Conservation (phyloP, 495 filamentous ascomycete genomes). For the Talaromyces ruber region DNA sequence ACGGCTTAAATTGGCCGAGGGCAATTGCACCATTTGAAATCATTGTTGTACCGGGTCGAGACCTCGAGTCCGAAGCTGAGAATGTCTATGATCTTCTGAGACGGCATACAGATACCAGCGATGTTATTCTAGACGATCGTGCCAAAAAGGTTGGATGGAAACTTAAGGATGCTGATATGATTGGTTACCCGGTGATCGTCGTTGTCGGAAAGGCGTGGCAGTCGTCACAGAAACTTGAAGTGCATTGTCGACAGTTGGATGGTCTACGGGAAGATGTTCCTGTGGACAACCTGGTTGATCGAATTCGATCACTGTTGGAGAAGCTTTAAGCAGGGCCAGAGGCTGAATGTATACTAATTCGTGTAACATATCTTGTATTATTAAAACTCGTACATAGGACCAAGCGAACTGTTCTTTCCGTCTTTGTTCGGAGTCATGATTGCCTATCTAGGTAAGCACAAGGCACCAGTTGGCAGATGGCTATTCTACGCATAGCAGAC, state of each 20-base stretch:
- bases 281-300: constrained; percentile 22
- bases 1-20: constrained; percentile 82
- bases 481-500: too few species aligned
- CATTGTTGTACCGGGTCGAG: constrained; percentile 52
- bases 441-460: too few species aligned
- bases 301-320: constrained; percentile 31
- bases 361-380: not conserved
- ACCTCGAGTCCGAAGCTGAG: constrained; percentile 39
- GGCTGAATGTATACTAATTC: not conserved
- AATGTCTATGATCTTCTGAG: constrained; percentile 51
- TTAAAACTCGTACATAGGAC: not conserved
- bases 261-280: constrained; percentile 36
- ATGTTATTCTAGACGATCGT: constrained; percentile 74
- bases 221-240: constrained; percentile 53
- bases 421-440: too few species aligned
- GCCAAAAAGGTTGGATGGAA: constrained; percentile 67
- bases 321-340: not conserved
- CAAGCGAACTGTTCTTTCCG: too few species aligned
- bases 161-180: constrained; percentile 75
- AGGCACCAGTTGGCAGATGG: too few species aligned
- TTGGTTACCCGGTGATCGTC: constrained; percentile 79
- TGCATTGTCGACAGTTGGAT: constrained; percentile 63
- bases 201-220: constrained; percentile 71
- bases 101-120: constrained; percentile 16
- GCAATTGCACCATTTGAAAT: constrained; percentile 81